Conservation (phyloP, 2,329 filamentous ascomycete species). For the Sporothrix pseudoabietina region DNA sequence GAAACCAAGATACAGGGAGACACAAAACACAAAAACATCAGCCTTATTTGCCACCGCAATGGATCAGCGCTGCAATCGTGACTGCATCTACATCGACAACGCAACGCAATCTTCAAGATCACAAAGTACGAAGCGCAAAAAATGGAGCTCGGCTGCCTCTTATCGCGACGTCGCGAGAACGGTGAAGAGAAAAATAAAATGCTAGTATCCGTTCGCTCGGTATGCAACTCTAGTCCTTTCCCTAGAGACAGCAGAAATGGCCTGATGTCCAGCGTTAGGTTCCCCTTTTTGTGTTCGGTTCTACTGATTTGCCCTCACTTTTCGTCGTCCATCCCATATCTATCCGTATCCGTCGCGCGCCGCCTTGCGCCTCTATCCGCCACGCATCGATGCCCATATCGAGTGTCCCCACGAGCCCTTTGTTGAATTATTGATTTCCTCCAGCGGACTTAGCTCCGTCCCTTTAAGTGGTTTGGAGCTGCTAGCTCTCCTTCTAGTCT, state of each 20-base stretch:
- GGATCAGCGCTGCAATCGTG: not conserved
- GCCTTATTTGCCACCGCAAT: not conserved
- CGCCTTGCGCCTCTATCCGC: not conserved
- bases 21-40: not conserved
- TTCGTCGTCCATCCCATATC: slow-evolving; percentile 8
- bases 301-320: not conserved
- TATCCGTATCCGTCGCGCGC: not conserved
- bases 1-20: not conserved
- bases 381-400: not conserved
- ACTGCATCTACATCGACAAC: not conserved
- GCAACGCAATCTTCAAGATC: not conserved
- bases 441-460: slow-evolving; percentile 1
- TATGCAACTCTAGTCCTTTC: not conserved
- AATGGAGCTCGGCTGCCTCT: not conserved
- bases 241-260: not conserved
- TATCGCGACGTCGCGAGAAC: not conserved
- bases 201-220: slow-evolving; percentile 7
- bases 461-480: not conserved
- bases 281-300: not conserved
- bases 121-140: not conserved
- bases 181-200: not conserved
- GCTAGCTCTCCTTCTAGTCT: not conserved
- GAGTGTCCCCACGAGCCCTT: not conserved
- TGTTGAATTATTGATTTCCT: not conserved
- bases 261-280: not conserved